Evolutionary conservation across 805 yeast genomes (phyloP), one percentile per base, ranked within the genome.

Genomic region (Candida mattraensis): DNA sequence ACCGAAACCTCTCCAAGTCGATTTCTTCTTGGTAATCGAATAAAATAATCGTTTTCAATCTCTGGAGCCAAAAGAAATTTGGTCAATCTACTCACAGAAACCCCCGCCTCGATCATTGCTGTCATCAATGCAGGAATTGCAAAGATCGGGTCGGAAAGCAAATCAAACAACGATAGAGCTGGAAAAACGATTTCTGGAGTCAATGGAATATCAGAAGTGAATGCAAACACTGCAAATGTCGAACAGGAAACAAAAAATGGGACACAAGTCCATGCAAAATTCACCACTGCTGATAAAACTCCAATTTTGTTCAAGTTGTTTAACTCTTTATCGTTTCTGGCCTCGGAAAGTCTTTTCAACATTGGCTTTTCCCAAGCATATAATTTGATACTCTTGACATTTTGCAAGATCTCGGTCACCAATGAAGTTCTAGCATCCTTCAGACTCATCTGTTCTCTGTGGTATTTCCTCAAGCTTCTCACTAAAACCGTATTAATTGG

Each of bases 301-400:
- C 80, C 76, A 37, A 78, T 76, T 37, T 53, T 70, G 40, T 64
- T 64, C 46, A 73, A 56, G 44, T 74, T 78, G 23, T 56, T 61
- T 45, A 82, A 58, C 52, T 82, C 87, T 42, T 72, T 60, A 36
- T 72, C 70, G 47, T 81, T 78, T 64, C 88, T 70, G 18, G 76
- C 67, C 38, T 69, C 70, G 8, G 63, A 49, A 9, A 82, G 56
- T 42, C 71, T 73, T 14, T 64, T 61, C 23, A 77, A 48, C 78
- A 80, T 77, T 17, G 87, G 82, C 21, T 63, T 60, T 53, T 82
- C 89, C 83, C 86, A 81, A 0, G 84, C 77, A 49, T 80, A 82
- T 18, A 82, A 59, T 49, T 82, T 82, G 46, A 82, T 75, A 35
- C 80, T 70, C 50, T 80, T 82, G 32, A 81, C 76, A 19, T 80